Percentiles rank a stretch among this genome's conserved stretches.
phyloP scores from a whole-genome alignment of 2,329 filamentous ascomycete species.

The Fusarium scirpi region DNA sequence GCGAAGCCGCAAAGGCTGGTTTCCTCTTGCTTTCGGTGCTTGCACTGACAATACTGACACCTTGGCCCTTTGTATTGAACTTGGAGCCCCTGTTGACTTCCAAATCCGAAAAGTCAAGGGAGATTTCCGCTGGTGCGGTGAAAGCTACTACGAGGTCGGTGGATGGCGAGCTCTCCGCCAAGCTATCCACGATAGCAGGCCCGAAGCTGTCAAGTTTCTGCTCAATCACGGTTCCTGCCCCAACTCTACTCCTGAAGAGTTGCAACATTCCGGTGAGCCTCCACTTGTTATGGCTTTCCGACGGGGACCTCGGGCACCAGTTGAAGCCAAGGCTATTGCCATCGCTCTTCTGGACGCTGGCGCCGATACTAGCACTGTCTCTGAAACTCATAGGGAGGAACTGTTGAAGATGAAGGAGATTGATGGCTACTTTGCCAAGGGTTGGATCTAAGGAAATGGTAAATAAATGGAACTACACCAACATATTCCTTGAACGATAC shows the following conservation, averaged over 20 bases:
- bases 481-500: no score
- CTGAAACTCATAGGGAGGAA: no score
- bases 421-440: not conserved
- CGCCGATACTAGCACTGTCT: not conserved
- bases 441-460: not conserved
- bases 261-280: accelerated
- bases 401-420: not conserved
- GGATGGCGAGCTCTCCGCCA: not conserved
- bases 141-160: not conserved
- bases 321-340: not conserved
- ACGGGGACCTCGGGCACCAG: not conserved
- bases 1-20: not conserved
- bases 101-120: not conserved
- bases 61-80: not conserved
- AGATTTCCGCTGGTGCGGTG: not conserved
- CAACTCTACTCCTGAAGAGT: not conserved
- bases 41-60: not conserved
- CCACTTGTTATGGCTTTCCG: not conserved
- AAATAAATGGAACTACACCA: no score
- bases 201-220: not conserved
- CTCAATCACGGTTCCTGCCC: not conserved
- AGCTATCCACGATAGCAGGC: not conserved
- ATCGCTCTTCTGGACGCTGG: not conserved
- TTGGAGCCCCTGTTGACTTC: not conserved
- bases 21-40: not conserved